These are phyloP conservation scores for Prunus padus DNA, from an alignment of 306 rosid species.

Conservation along the genomic window DNA sequence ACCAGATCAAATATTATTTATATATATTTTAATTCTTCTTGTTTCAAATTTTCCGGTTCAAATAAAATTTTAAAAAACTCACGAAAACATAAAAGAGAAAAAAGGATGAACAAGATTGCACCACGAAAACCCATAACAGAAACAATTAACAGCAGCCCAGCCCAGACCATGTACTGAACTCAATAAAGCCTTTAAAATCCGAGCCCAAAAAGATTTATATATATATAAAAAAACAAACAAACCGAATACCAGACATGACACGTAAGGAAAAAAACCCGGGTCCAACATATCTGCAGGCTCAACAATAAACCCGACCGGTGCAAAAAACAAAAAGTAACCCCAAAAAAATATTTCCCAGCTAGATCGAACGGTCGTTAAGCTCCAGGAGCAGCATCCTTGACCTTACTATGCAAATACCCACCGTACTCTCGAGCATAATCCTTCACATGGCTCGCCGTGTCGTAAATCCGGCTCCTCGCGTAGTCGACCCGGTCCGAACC, in stretches of 20 bases:
- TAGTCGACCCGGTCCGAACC: constrained; percentile 76
- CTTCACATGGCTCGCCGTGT: constrained; percentile 79
- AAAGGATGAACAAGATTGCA: neutral
- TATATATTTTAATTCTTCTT: too few relatives aligned
- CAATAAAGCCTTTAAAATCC: neutral
- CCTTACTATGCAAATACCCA: constrained; percentile 72
- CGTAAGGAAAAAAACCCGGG: neutral
- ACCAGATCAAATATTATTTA: too few relatives aligned
- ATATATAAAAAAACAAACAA: neutral
- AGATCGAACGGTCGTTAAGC: constrained; percentile 37
- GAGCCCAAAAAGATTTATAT: neutral
- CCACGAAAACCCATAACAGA: neutral
- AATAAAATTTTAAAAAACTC: neutral
- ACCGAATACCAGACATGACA: neutral
- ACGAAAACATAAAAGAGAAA: neutral
- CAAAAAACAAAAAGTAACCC: neutral
- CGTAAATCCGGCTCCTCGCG: constrained; percentile 67
- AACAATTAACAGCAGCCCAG: neutral
- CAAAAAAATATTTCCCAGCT: neutral
- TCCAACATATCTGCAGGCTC: neutral
- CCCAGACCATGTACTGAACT: neutral
- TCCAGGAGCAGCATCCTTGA: constrained; percentile 85
- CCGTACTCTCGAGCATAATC: constrained; percentile 87
- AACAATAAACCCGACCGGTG: neutral
- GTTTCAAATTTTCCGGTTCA: too few relatives aligned